These are phyloP conservation scores for Talaromyces albobiverticillius DNA, from an alignment of 2,329 filamentous ascomycete species.

Conservation along the genomic window DNA sequence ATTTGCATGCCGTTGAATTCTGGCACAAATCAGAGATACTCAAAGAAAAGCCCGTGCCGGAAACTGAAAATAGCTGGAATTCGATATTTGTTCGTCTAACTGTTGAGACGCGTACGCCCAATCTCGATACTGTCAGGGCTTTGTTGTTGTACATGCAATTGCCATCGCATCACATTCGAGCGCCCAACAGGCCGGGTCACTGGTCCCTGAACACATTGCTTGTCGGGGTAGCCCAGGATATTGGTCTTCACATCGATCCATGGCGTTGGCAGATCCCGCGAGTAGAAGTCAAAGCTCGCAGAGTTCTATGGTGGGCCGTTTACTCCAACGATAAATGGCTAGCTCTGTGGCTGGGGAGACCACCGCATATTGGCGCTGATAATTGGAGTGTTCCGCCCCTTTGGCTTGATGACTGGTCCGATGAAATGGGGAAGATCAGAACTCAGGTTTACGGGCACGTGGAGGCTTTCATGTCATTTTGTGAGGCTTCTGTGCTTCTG, in stretches of 20 bases:
- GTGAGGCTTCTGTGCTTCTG: background rate
- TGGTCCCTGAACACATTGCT: background rate
- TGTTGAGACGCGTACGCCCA: background rate
- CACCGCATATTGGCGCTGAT: background rate
- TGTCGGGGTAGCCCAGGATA: background rate
- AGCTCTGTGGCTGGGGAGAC: background rate
- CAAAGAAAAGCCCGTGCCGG: background rate
- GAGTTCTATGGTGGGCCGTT: background rate
- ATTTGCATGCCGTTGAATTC: background rate
- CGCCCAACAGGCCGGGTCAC: background rate
- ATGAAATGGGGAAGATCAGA: background rate
- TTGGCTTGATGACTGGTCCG: background rate
- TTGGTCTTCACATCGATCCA: background rate
- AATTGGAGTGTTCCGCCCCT: background rate
- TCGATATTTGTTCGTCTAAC: background rate
- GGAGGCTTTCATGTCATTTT: background rate
- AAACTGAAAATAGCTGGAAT: background rate
- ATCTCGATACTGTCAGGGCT: background rate
- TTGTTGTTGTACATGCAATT: background rate
- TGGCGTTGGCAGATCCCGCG: background rate
- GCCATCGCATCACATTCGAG: background rate
- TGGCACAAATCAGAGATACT: background rate
- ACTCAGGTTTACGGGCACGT: background rate
- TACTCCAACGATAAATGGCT: background rate
- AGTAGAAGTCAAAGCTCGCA: background rate